Conservation (phyloP, 1,284 basidiomycete species). For the Cystobasidium sp. region DNA sequence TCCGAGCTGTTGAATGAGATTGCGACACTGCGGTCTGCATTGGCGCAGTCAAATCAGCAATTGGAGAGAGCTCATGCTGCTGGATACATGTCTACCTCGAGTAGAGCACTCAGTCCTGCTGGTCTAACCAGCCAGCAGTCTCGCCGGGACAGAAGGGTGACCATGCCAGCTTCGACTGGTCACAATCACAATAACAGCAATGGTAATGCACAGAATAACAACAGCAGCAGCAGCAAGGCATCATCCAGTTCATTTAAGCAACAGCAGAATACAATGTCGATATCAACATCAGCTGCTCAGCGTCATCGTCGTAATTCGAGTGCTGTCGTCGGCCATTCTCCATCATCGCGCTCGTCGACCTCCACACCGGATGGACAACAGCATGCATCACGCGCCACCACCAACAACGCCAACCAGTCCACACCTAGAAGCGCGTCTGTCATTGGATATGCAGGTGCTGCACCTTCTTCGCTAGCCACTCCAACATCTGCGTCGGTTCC, state of each 20-base stretch:
- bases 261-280: neutral
- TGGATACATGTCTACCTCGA: constrained; percentile 10
- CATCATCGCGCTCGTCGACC: too few species aligned
- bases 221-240: neutral
- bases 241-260: neutral
- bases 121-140: neutral
- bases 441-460: constrained; percentile 23
- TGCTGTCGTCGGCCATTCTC: neutral
- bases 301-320: constrained; percentile 18
- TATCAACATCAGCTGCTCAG: constrained; percentile 8
- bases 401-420: neutral
- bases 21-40: constrained; percentile 8
- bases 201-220: neutral
- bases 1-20: constrained; percentile 8
- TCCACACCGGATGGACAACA: neutral
- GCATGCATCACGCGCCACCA: constrained; percentile 6
- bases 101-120: neutral
- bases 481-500: constrained; percentile 27
- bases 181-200: neutral
- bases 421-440: constrained; percentile 14
- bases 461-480: constrained; percentile 35
- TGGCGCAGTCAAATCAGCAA: constrained; percentile 31
- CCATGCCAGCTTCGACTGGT: constrained; percentile 7
- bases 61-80: constrained; percentile 25
- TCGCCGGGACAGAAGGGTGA: constrained; percentile 14